These are phyloP conservation scores for Thinopyrum elongatum DNA, from an alignment of 176 grass and related monocot species.

Conservation along the genomic window DNA sequence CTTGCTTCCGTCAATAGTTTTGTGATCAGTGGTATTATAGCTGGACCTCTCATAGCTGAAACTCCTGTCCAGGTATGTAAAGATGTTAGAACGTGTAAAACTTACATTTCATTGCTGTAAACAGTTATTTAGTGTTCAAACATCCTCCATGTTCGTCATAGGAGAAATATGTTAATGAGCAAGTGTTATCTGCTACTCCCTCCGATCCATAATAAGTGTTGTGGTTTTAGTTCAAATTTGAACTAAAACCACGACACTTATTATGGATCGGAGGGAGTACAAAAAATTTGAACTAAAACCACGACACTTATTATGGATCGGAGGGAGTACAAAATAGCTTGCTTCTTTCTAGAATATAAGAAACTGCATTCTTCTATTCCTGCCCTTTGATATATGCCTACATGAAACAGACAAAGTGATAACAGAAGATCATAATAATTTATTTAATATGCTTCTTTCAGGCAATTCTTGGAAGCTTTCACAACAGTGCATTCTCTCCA, in stretches of 20 bases:
- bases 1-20: slow-evolving; percentile 40
- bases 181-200: not conserved
- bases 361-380: not conserved
- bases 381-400: not conserved
- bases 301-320: no score
- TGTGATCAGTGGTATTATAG: slow-evolving; percentile 35
- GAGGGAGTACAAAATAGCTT: not conserved
- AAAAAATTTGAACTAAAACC: no score
- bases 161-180: not conserved
- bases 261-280: no score
- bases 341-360: not conserved
- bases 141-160: not conserved
- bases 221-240: no score
- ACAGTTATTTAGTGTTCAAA: not conserved
- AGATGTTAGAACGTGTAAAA: not conserved
- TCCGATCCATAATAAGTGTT: no score
- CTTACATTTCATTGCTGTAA: not conserved
- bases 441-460: slow-evolving; percentile 22
- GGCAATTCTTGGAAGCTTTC: slow-evolving; percentile 50
- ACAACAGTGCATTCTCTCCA: not conserved
- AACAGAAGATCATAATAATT: not conserved
- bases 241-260: no score
- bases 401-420: not conserved
- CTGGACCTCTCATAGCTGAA: slow-evolving; percentile 44
- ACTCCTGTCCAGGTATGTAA: slow-evolving; percentile 36